phyloP scores from a whole-genome alignment of 306 rosid genomes.

The Prinsepia uniflora region DNA sequence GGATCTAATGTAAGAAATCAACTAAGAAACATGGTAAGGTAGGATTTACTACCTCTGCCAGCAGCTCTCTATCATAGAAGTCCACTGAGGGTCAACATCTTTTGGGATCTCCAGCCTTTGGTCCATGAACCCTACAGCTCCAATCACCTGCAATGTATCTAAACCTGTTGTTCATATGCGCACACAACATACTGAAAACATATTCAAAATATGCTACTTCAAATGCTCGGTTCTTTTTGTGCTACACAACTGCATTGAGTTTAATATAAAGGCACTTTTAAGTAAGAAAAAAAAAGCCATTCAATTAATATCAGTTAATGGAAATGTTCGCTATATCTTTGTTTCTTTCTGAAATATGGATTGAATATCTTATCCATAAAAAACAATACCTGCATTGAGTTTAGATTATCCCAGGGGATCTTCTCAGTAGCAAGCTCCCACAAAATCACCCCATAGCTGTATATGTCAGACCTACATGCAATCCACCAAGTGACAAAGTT shows the following conservation, averaged over 20 bases:
- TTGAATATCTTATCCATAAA: constrained; percentile 17
- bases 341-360: too few relatives aligned
- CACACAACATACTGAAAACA: not conserved
- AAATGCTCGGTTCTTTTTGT: too few relatives aligned
- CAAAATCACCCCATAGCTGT: constrained; percentile 93
- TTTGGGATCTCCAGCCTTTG: constrained; percentile 89
- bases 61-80: constrained; percentile 86
- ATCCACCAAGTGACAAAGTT: constrained; percentile 16
- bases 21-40: not conserved
- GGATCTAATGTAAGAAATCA: not conserved
- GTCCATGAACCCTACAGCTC: constrained; percentile 98
- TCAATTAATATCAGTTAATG: too few relatives aligned
- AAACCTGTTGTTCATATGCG: constrained; percentile 46
- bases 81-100: constrained; percentile 83
- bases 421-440: constrained; percentile 98
- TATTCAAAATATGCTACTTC: not conserved
- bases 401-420: constrained; percentile 98
- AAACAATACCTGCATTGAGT: constrained; percentile 91
- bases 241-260: too few relatives aligned
- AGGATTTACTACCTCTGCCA: constrained; percentile 59
- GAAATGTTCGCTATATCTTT: too few relatives aligned
- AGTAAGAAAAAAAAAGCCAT: too few relatives aligned
- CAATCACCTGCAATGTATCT: constrained; percentile 80
- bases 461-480: constrained; percentile 81
- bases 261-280: too few relatives aligned